Evolutionary conservation across 805 yeast genomes (phyloP).

Genomic region (Nakazawaea sp.): DNA sequence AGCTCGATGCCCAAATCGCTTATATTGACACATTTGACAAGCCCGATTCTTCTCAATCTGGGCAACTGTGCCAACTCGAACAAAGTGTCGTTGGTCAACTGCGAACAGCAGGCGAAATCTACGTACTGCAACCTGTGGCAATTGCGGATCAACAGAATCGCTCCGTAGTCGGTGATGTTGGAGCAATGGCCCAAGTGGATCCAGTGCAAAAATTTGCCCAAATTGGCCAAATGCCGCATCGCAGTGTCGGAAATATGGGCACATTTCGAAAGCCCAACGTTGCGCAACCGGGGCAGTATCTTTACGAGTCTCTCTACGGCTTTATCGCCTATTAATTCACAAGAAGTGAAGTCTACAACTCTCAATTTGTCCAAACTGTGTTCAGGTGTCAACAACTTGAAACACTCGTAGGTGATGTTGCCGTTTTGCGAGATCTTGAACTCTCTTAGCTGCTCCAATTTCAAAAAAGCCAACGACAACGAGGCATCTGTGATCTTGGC

Average conservation of each 20-base stretch:
- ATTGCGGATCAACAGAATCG: slow-evolving; percentile 59
- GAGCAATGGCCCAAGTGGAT: slow-evolving; percentile 93
- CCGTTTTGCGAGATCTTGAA: slow-evolving; percentile 72
- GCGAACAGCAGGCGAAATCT: slow-evolving; percentile 91
- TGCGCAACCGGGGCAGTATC: slow-evolving; percentile 80
- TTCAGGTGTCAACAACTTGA: slow-evolving; percentile 43
- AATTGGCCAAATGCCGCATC: slow-evolving; percentile 57
- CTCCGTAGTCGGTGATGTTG: slow-evolving; percentile 85
- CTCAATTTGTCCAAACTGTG: slow-evolving; percentile 59
- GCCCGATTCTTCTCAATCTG: slow-evolving; percentile 80
- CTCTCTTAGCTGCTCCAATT: slow-evolving; percentile 72
- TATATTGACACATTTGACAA: slow-evolving; percentile 85
- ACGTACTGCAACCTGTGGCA: slow-evolving; percentile 88
- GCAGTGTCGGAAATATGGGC: slow-evolving; percentile 78
- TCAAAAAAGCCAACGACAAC: slow-evolving; percentile 48
- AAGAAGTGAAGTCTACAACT: slow-evolving; percentile 78
- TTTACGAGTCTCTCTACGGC: slow-evolving; percentile 65
- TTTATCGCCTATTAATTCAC: slow-evolving; percentile 73
- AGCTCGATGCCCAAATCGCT: slow-evolving; percentile 77
- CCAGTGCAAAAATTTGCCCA: slow-evolving; percentile 79
- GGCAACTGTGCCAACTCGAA: slow-evolving; percentile 71
- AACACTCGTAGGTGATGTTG: slow-evolving; percentile 61
- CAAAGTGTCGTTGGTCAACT: slow-evolving; percentile 78
- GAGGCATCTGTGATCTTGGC: slow-evolving; percentile 64
- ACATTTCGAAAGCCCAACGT: slow-evolving; percentile 87